Conservation (phyloP, 116 monocot genomes). For the Trichopus zeylanicus region DNA sequence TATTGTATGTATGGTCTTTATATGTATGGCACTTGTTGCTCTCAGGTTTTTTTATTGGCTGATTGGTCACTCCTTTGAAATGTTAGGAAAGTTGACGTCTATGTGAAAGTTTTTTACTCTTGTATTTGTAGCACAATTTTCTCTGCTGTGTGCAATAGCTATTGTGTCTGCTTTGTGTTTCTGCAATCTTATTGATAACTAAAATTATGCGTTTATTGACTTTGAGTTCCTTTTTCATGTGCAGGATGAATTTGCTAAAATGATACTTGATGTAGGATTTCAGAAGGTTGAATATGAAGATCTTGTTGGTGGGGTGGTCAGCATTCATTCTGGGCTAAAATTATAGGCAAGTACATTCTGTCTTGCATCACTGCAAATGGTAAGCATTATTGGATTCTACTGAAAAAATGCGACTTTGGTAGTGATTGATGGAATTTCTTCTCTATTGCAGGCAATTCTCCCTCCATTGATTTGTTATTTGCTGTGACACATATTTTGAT, state of each 20-base stretch:
- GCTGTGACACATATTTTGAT: too few relatives aligned
- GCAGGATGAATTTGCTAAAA: constrained; percentile 79
- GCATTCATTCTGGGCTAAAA: constrained; percentile 88
- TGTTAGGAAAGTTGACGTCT: not conserved
- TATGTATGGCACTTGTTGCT: not conserved
- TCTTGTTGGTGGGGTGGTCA: constrained; percentile 82
- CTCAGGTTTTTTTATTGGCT: too few relatives aligned
- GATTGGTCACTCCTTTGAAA: not conserved
- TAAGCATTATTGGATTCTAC: too few relatives aligned
- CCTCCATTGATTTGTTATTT: too few relatives aligned
- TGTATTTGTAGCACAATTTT: too few relatives aligned
- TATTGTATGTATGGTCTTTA: not conserved
- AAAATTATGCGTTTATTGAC: not conserved
- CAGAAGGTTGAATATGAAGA: constrained; percentile 89
- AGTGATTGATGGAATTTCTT: too few relatives aligned
- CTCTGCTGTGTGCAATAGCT: not conserved
- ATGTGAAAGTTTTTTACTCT: not conserved
- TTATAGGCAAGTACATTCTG: too few relatives aligned
- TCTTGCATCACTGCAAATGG: too few relatives aligned
- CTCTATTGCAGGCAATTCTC: too few relatives aligned
- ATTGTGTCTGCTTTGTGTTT: not conserved
- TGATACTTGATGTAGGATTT: constrained; percentile 86
- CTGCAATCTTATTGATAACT: not conserved
- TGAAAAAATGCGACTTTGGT: too few relatives aligned
- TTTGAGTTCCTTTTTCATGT: constrained; percentile 1